Evolutionary conservation across 371 early-diverging fungal species (phyloP).

Genomic region (Mortierella polycephala): DNA sequence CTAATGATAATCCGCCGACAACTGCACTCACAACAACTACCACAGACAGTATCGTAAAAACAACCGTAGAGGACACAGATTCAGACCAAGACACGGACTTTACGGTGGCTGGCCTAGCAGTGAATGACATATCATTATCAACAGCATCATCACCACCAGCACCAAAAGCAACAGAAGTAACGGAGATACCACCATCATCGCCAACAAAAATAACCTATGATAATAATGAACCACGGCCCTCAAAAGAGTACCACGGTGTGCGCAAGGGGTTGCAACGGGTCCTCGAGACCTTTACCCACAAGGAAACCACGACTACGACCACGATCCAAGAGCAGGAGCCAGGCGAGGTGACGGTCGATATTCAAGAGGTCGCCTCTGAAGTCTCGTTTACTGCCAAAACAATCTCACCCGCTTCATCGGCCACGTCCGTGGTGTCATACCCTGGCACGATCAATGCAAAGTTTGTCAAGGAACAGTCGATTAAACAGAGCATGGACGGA

Average conservation of each 20-base stretch:
- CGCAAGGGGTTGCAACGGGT: not conserved
- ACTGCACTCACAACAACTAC: not conserved
- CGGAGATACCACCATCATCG: not conserved
- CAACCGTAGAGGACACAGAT: not conserved
- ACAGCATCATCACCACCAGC: not conserved
- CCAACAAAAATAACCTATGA: not conserved
- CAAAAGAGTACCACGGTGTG: not conserved
- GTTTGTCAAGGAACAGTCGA: constrained; percentile 41
- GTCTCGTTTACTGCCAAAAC: constrained; percentile 2
- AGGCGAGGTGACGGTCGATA: constrained; percentile 13
- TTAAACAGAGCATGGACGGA: constrained; percentile 24
- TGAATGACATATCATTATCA: not conserved
- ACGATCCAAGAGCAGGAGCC: constrained; percentile 17
- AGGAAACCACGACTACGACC: constrained; percentile 6
- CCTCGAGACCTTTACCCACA: not conserved
- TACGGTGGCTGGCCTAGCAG: not conserved
- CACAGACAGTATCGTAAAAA: not conserved
- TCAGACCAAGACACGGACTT: not conserved
- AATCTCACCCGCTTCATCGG: not conserved
- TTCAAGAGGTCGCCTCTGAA: constrained; percentile 6
- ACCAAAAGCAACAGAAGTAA: not conserved
- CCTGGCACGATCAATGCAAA: constrained; percentile 42
- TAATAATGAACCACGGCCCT: not conserved
- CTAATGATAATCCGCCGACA: not conserved
- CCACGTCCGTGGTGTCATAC: constrained; percentile 8